phyloP scores from a whole-genome alignment of 805 yeast genomes.

The Alloascoidea hylecoeti region DNA sequence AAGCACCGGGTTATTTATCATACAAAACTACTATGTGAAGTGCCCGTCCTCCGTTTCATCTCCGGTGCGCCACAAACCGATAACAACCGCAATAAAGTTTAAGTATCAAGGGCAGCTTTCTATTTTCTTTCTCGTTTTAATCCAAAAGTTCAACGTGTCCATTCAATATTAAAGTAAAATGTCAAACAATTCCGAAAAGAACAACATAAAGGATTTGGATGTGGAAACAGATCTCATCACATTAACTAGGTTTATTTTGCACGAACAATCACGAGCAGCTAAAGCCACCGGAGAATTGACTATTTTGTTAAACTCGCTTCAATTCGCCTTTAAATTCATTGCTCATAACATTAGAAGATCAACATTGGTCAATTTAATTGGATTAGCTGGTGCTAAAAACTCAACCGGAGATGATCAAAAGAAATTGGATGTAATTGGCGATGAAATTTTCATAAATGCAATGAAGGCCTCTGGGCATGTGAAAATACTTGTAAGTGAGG shows the following conservation, averaged over 20 bases:
- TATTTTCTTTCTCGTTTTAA: no score
- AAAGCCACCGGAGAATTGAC: conserved; percentile 92
- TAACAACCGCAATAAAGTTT: no score
- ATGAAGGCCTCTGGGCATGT: conserved; percentile 87
- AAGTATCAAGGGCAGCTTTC: no score
- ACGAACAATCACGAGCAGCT: conserved; percentile 59
- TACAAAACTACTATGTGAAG: no score
- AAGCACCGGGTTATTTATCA: no score
- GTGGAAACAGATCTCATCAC: conserved; percentile 89
- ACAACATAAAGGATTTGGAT: conserved; percentile 8
- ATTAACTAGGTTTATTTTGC: conserved; percentile 75
- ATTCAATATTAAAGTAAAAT: no score
- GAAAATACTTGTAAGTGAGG: conserved; percentile 83
- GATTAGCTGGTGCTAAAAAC: conserved; percentile 77
- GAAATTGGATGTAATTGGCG: conserved; percentile 93
- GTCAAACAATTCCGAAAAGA: not conserved
- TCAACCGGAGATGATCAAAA: conserved; percentile 97
- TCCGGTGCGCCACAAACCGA: no score
- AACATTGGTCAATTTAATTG: conserved; percentile 82
- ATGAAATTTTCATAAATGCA: conserved; percentile 93
- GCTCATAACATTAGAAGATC: conserved; percentile 93
- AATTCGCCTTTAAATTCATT: conserved; percentile 91
- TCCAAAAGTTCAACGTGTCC: no score
- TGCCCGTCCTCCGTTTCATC: no score
- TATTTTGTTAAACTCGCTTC: conserved; percentile 73